Evolutionary conservation across 306 rosid genomes (phyloP), one percentile per base, ranked within the genome.

Genomic region (Citrullus amarus): DNA sequence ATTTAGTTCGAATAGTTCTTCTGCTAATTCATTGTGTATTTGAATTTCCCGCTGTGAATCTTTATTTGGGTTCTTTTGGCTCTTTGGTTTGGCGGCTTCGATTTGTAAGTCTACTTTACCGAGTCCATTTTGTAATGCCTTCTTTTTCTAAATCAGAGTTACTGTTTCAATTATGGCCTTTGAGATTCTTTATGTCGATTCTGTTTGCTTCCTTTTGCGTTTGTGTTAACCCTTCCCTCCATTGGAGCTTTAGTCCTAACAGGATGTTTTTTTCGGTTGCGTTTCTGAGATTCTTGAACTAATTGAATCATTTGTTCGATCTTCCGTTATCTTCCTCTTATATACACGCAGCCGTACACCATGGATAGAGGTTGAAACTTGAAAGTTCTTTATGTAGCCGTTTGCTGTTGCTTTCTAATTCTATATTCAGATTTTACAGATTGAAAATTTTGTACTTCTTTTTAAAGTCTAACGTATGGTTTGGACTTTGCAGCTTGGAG

Each of bases 401-500:
- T 67, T 69, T 20, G n/a, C 39, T 28, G 20, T 20, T 69, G n/a
- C 2, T 69, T 69, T 69, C 38, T 69, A 70, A 44, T 22, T 70
- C 46, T 16, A 51, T 16, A 16, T 54, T 32, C 78, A 16, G 8
- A 30, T 17, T 72, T 80, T 80, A 54, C 83, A 80, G 86, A 82
- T 82, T 43, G 83, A 67, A 30, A 59, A 32, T 32, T 32, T 32
- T 2, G 36, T 32, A 32, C 36, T 32, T 32, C 25, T 15, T 32
- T 73, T 58, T 15, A 15, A 25, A 22, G 18, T 71, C 25, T 70
- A 41, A n/a, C 6, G 2, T 69, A 38, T 16, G 43, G 41, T 80
- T 81, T 13, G 50, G 79, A 41, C 41, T 72, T 80, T 80, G 54
- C 83, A 80, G 86, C 80, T 82, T 43, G 83, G 73, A 30, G 66